These are phyloP conservation scores for Calocera cornea DNA, from an alignment of 768 basidiomycete genomes.

Conservation along the genomic window DNA sequence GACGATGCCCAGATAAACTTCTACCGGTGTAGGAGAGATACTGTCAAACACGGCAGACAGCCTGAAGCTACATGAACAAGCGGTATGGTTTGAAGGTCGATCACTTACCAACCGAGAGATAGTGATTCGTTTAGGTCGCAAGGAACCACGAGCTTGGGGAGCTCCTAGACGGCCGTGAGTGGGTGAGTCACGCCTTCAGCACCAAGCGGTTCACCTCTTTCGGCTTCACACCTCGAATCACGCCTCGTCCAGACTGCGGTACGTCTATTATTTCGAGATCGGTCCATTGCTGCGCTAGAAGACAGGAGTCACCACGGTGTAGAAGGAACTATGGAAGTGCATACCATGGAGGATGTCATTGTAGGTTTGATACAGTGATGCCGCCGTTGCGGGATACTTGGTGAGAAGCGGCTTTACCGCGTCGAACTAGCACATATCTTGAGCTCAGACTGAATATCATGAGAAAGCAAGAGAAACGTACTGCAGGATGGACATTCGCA, in stretches of 20 bases:
- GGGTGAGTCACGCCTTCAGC: neutral
- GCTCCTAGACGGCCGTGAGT: conserved; percentile 17
- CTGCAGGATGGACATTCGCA: neutral
- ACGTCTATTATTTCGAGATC: conserved; percentile 53
- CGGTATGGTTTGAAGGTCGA: neutral
- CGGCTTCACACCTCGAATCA: conserved; percentile 44
- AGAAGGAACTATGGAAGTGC: neutral
- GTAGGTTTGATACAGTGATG: conserved; percentile 7
- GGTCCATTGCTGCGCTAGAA: conserved; percentile 57
- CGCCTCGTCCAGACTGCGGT: conserved; percentile 37
- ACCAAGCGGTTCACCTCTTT: conserved; percentile 32
- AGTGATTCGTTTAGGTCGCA: conserved; percentile 54
- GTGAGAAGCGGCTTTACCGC: neutral
- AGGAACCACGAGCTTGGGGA: conserved; percentile 42
- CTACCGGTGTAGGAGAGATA: conserved; percentile 31
- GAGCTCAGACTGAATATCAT: neutral
- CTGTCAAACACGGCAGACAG: conserved; percentile 42
- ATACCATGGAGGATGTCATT: conserved; percentile 6
- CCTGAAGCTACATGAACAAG: conserved; percentile 32
- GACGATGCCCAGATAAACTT: conserved; percentile 56
- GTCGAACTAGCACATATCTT: neutral
- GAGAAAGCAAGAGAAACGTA: neutral
- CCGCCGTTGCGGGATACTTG: conserved; percentile 9
- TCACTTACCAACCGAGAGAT: conserved; percentile 45
- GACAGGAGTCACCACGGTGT: neutral